These are phyloP conservation scores for Globisporangium yorkense DNA, from an alignment of 352 stramenopile genomes.

Conservation along the genomic window DNA sequence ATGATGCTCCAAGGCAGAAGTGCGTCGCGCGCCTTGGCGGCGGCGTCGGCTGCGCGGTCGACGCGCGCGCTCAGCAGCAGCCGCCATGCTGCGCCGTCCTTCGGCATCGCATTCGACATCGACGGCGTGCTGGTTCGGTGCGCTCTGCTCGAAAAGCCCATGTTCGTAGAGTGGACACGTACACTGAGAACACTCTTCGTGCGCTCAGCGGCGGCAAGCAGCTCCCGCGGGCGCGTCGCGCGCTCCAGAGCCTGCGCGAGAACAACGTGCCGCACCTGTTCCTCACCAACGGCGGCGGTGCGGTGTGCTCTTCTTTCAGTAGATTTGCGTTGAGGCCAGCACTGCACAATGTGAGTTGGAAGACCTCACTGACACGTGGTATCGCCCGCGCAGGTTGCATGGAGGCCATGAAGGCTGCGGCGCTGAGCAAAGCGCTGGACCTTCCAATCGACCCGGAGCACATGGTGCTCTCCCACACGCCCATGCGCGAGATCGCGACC, in stretches of 20 bases:
- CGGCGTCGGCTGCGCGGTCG: background rate
- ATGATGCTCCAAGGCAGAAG: background rate
- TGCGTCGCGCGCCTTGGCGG: background rate
- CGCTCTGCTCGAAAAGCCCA: background rate
- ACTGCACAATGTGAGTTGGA: background rate
- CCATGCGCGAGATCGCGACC: constrained; percentile 74
- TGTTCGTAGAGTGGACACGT: too few relatives aligned
- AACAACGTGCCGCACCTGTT: constrained; percentile 85
- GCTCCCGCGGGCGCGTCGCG: constrained; percentile 57
- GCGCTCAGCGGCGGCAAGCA: constrained; percentile 48
- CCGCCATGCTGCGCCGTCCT: constrained; percentile 19
- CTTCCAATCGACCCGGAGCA: constrained; percentile 61
- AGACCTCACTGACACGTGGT: background rate
- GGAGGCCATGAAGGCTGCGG: constrained; percentile 79
- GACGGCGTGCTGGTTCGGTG: constrained; percentile 88
- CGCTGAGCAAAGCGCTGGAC: constrained; percentile 55
- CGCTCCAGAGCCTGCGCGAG: constrained; percentile 56
- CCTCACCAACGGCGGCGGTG: constrained; percentile 85
- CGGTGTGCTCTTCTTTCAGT: background rate
- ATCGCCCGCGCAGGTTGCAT: constrained; percentile 43
- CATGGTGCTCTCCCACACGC: constrained; percentile 86
- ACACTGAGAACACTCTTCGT: too few relatives aligned
- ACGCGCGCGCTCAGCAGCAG: background rate
- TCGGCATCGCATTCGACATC: constrained; percentile 89
- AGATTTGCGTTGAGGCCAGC: too few relatives aligned